These are phyloP conservation scores for Prunus yedoensis DNA, from an alignment of 331 rosid species.

Conservation along the genomic window DNA sequence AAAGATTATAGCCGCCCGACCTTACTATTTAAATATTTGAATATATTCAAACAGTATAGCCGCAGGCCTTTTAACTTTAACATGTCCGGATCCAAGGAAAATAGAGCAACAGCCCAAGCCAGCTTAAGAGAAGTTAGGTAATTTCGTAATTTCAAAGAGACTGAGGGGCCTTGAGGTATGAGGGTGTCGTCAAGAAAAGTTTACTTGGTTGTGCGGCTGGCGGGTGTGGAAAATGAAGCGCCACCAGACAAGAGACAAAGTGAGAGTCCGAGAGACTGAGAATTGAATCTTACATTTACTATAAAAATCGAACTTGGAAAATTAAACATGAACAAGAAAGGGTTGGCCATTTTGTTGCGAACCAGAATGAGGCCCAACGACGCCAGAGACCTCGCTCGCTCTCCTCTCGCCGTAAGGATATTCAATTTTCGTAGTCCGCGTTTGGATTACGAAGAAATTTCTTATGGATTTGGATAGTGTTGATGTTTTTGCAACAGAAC, in stretches of 20 bases:
- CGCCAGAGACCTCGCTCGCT: conserved; percentile 45
- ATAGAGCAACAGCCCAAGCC: neutral
- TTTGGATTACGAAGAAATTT: neutral
- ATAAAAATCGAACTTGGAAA: conserved; percentile 3
- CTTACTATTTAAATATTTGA: too few species aligned
- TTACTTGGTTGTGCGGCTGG: neutral
- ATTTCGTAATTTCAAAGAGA: neutral
- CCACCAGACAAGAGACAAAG: neutral
- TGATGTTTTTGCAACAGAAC: conserved; percentile 39
- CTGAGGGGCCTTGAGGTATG: neutral
- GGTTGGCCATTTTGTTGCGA: conserved; percentile 78
- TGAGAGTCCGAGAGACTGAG: neutral
- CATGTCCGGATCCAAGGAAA: too few species aligned
- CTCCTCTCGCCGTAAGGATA: conserved; percentile 39
- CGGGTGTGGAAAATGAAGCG: conserved; percentile 15
- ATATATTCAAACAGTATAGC: too few species aligned
- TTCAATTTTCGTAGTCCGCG: neutral
- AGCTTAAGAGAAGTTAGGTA: neutral
- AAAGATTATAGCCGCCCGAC: too few species aligned
- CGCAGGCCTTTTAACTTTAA: too few species aligned
- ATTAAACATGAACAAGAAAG: conserved; percentile 56
- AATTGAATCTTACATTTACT: neutral
- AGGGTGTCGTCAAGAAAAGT: neutral
- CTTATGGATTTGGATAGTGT: neutral
- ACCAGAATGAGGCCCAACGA: conserved; percentile 79